Percentiles rank a stretch among this genome's conserved stretches.
Evolutionary conservation across 352 stramenopile species (phyloP).

Genomic region (Phytophthora cactorum): DNA sequence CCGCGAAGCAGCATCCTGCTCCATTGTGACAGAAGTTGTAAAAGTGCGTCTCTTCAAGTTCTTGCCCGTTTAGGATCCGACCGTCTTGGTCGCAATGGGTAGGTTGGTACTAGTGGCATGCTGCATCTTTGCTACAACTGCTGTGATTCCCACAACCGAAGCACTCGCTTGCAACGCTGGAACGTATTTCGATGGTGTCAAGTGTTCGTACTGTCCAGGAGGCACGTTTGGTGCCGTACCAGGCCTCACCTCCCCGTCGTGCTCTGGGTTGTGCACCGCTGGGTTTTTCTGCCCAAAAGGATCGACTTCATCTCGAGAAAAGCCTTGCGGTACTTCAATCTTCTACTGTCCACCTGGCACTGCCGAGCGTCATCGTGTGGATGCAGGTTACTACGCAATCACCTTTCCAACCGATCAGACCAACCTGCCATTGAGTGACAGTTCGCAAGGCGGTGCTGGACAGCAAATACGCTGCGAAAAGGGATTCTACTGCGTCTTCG

Average conservation of each 20-base stretch:
- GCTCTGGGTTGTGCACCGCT: slow-evolving; percentile 53
- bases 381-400: slow-evolving; percentile 64
- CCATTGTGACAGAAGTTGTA: slow-evolving; percentile 3
- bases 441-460: slow-evolving; percentile 4
- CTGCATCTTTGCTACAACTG: slow-evolving; percentile 4
- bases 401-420: slow-evolving; percentile 33
- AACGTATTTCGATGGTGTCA: slow-evolving; percentile 47
- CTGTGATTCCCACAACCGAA: slow-evolving; percentile 3
- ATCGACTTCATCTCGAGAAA: slow-evolving; percentile 59
- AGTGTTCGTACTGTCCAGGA: slow-evolving; percentile 54
- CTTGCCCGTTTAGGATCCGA: slow-evolving; percentile 1
- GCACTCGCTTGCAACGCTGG: slow-evolving; percentile 52
- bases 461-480: slow-evolving; percentile 55
- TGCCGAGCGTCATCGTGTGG: slow-evolving; percentile 43
- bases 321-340: slow-evolving; percentile 51
- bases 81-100: slow-evolving; percentile 5
- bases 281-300: slow-evolving; percentile 69
- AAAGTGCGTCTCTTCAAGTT: slow-evolving; percentile 22
- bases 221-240: slow-evolving; percentile 52
- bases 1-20: slow-evolving; percentile 6
- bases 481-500: slow-evolving; percentile 67
- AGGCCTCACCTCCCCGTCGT: slow-evolving; percentile 42
- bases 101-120: neutral
- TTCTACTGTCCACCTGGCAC: slow-evolving; percentile 70
- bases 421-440: slow-evolving; percentile 3